Conservation (phyloP, 1,284 basidiomycete species). For the Xerocomus nothofagi region DNA sequence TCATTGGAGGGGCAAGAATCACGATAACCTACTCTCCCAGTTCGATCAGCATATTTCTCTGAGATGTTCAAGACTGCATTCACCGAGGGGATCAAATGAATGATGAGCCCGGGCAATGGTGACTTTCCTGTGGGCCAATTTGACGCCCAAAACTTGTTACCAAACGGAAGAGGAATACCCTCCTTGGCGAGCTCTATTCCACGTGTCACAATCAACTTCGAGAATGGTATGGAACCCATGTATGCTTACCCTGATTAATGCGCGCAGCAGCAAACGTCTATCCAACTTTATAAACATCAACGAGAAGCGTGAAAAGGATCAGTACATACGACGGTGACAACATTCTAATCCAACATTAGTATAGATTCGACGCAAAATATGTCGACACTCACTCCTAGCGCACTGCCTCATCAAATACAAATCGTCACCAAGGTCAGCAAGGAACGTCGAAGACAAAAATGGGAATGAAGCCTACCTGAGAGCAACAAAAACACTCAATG, state of each 20-base stretch:
- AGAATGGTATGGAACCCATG: not conserved
- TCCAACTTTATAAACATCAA: not conserved
- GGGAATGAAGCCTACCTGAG: constrained; percentile 39
- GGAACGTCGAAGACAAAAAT: not conserved
- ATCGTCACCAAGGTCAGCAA: not conserved
- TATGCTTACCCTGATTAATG: constrained; percentile 43
- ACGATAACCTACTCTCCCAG: constrained; percentile 41
- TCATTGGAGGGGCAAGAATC: constrained; percentile 48
- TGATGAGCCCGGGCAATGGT: constrained; percentile 40
- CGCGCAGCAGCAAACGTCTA: constrained; percentile 47
- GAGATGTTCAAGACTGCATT: not conserved
- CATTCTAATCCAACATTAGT: constrained; percentile 32
- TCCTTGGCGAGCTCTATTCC: constrained; percentile 43
- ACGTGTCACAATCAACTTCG: not conserved
- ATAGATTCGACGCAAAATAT: not conserved
- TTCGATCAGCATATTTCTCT: not conserved
- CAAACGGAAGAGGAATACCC: constrained; percentile 41
- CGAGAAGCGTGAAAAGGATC: not conserved
- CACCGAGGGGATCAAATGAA: constrained; percentile 38
- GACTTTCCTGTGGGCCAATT: constrained; percentile 42
- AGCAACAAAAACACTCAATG: constrained; percentile 52
- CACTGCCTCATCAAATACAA: constrained; percentile 14
- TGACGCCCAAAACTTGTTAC: constrained; percentile 40
- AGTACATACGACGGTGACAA: constrained; percentile 34
- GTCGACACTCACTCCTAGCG: constrained; percentile 27